Conservation (phyloP, 495 filamentous ascomycete species). For the Penicillium roqueforti region DNA sequence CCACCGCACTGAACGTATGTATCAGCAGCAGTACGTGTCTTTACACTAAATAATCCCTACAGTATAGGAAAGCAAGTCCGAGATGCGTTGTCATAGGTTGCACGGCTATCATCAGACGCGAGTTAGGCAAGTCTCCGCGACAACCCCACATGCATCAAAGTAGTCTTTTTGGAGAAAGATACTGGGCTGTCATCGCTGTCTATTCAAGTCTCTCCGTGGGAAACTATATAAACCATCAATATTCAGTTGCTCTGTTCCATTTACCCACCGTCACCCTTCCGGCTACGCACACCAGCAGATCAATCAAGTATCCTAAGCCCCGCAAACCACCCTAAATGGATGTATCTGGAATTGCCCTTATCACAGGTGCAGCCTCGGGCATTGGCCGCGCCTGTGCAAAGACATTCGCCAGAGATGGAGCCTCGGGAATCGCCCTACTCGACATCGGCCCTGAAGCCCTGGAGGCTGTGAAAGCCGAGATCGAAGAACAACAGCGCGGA, state of each 20-base stretch:
- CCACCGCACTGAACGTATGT: background rate
- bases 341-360: conserved; percentile 21
- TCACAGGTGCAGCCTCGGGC: conserved; percentile 23
- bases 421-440: conserved; percentile 16
- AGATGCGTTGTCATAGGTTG: background rate
- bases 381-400: conserved; percentile 22
- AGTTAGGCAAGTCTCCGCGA: conserved; percentile 19
- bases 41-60: background rate
- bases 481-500: conserved; percentile 7
- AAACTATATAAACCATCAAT: background rate
- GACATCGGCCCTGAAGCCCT: conserved; percentile 19
- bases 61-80: background rate
- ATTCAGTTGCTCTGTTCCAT: background rate
- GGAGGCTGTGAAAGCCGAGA: conserved; percentile 14
- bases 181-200: background rate
- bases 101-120: background rate
- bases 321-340: conserved; percentile 9
- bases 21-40: background rate
- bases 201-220: background rate
- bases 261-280: too few species aligned
- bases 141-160: conserved; percentile 8
- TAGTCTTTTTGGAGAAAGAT: background rate
- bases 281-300: background rate
- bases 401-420: conserved; percentile 19
- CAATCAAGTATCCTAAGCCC: background rate